These are phyloP conservation scores for Globisporangium iwayamae DNA, from an alignment of 352 stramenopile genomes.

Conservation along the genomic window DNA sequence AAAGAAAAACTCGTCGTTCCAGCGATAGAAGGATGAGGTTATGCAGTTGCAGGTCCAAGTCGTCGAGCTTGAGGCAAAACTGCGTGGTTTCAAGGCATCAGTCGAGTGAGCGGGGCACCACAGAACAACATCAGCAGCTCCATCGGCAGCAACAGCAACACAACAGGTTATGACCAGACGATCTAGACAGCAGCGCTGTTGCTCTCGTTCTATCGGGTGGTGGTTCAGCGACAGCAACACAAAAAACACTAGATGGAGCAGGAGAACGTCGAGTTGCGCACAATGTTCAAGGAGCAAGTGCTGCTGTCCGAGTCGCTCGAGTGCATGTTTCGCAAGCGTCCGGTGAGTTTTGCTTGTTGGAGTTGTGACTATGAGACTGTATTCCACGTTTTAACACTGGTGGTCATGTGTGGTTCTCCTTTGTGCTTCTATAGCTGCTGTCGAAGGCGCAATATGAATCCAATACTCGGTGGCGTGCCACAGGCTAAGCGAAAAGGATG, in stretches of 20 bases:
- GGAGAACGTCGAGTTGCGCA: conserved; percentile 4
- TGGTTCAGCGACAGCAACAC: not conserved
- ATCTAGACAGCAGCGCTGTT: not conserved
- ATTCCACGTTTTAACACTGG: no score
- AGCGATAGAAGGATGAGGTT: conserved; percentile 7
- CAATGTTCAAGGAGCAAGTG: conserved; percentile 5
- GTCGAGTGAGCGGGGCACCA: not conserved
- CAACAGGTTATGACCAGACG: not conserved
- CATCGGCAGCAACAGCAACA: not conserved
- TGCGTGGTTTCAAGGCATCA: not conserved
- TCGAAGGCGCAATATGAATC: not conserved
- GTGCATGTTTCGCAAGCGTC: conserved; percentile 7
- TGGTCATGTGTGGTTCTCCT: not conserved
- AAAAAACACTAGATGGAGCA: not conserved
- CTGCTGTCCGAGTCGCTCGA: conserved; percentile 9
- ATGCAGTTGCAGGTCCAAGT: conserved; percentile 1
- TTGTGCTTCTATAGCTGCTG: not conserved
- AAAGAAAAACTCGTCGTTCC: conserved; percentile 11
- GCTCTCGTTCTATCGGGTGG: conserved; percentile 1
- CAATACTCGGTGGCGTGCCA: no score
- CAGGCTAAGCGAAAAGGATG: not conserved
- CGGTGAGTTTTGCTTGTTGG: not conserved
- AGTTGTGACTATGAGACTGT: no score
- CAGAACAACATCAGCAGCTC: not conserved
- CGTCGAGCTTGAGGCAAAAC: not conserved